Conservation (phyloP, 768 basidiomycete genomes). For the Leccinum barrowsii region DNA sequence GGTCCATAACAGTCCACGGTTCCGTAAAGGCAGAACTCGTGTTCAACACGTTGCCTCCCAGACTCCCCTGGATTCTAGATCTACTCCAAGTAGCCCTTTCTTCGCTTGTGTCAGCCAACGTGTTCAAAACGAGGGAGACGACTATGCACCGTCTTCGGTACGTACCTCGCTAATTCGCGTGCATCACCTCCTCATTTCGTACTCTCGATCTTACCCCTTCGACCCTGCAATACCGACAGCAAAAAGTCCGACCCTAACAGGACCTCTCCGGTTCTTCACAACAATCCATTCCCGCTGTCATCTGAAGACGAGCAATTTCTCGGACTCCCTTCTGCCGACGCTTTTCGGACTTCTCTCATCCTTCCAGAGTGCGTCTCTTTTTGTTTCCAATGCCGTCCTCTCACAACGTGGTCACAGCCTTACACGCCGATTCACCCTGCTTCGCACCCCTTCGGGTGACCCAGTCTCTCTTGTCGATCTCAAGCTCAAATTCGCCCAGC, state of each 20-base stretch:
- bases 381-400: conserved; percentile 4
- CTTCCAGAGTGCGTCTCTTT: conserved; percentile 68
- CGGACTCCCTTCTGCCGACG: conserved; percentile 61
- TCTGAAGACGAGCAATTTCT: conserved; percentile 43
- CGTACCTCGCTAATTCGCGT: conserved; percentile 36
- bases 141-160: conserved; percentile 83
- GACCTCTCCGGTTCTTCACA: conserved; percentile 41
- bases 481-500: conserved; percentile 65
- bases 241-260: conserved; percentile 72
- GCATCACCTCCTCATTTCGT: conserved; percentile 25
- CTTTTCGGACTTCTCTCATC: conserved; percentile 86
- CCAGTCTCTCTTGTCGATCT: conserved; percentile 65
- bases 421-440: conserved; percentile 76
- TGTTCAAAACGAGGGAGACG: conserved; percentile 61
- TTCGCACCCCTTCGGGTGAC: conserved; percentile 65
- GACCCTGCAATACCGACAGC: conserved; percentile 40
- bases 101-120: conserved; percentile 44
- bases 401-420: conserved; percentile 47
- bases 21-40: conserved; percentile 53
- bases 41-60: conserved; percentile 65
- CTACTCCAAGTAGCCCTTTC: conserved; percentile 31
- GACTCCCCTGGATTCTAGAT: conserved; percentile 20
- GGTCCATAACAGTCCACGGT: conserved; percentile 7
- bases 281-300: conserved; percentile 27
- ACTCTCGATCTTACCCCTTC: conserved; percentile 20